Evolutionary conservation across 805 yeast genomes (phyloP).

Genomic region (Candida saitoana): DNA sequence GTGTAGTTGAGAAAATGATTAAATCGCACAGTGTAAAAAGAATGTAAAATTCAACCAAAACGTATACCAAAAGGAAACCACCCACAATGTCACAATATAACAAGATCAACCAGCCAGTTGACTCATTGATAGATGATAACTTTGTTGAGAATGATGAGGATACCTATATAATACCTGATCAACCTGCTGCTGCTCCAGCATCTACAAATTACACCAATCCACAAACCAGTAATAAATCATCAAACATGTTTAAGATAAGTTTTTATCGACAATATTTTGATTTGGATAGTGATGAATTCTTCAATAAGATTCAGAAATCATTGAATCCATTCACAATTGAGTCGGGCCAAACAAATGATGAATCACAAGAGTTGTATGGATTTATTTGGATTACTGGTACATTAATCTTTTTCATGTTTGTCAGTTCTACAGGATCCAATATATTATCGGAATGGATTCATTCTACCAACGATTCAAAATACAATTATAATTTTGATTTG

Average conservation of each 20-base stretch:
- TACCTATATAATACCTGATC: not conserved
- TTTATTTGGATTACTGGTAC: slow-evolving; percentile 90
- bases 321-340: slow-evolving; percentile 47
- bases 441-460: slow-evolving; percentile 55
- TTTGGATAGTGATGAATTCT: slow-evolving; percentile 61
- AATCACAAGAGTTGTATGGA: slow-evolving; percentile 71
- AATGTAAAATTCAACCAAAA: too few species aligned
- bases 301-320: slow-evolving; percentile 49
- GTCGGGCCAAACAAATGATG: slow-evolving; percentile 28
- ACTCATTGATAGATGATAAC: not conserved
- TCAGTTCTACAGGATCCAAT: slow-evolving; percentile 67
- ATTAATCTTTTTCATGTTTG: slow-evolving; percentile 67
- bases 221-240: not conserved
- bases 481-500: slow-evolving; percentile 56
- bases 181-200: not conserved
- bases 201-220: not conserved
- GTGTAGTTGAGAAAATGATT: too few species aligned
- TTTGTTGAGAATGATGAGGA: not conserved
- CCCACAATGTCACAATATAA: slow-evolving; percentile 1
- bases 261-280: slow-evolving; percentile 68
- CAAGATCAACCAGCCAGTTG: slow-evolving; percentile 3
- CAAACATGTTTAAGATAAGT: slow-evolving; percentile 46
- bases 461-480: slow-evolving; percentile 36
- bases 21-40: too few species aligned
- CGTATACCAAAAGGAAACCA: too few species aligned